These are phyloP conservation scores for Chlorella sorokiniana DNA, from an alignment of 139 green algal species.

Conservation along the genomic window DNA sequence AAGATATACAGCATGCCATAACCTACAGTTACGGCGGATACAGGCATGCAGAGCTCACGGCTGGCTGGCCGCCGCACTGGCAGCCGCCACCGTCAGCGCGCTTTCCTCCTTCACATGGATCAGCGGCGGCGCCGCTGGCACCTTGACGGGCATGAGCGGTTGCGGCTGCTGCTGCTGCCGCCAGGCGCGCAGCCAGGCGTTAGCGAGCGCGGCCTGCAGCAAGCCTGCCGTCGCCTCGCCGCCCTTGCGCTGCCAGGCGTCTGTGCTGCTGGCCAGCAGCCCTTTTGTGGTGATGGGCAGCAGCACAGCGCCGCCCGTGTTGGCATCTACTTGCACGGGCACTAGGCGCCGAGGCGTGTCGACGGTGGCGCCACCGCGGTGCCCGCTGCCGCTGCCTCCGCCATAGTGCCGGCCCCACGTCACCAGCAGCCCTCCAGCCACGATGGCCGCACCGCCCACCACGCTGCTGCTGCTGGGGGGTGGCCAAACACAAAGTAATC, in stretches of 20 bases:
- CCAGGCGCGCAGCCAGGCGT: neutral
- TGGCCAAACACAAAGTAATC: neutral
- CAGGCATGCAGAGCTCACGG: neutral
- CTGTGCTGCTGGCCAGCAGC: neutral
- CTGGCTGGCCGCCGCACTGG: neutral
- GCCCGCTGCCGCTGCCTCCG: too few relatives aligned
- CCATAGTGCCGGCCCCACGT: too few relatives aligned
- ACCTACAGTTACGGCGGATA: neutral
- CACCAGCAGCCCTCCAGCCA: neutral
- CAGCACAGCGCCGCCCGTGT: neutral
- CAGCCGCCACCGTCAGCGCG: neutral
- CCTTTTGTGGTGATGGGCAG: too few relatives aligned
- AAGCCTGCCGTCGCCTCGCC: neutral
- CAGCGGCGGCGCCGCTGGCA: neutral
- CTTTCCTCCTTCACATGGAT: neutral
- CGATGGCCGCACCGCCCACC: neutral
- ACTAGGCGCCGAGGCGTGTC: neutral
- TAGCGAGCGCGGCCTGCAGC: neutral
- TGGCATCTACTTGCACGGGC: neutral
- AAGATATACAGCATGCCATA: neutral
- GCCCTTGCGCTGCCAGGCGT: neutral
- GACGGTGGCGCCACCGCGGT: neutral
- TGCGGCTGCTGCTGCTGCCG: neutral
- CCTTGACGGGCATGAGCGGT: neutral
- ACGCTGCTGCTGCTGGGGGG: neutral